These are phyloP conservation scores for Aspergillus chevalieri DNA, from an alignment of 2,329 filamentous ascomycete species.

Conservation along the genomic window DNA sequence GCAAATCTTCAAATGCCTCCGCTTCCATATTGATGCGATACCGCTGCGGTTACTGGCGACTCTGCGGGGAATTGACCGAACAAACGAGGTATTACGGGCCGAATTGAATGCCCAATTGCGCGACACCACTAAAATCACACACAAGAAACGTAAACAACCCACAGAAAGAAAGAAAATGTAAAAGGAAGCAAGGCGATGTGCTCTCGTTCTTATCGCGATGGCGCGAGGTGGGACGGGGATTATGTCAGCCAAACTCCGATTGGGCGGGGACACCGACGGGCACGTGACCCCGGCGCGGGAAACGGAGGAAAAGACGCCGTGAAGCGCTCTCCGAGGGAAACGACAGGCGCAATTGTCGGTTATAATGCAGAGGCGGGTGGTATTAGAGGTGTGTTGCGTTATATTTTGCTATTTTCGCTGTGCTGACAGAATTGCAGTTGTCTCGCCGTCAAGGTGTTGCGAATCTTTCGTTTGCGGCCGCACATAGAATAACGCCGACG, in stretches of 20 bases:
- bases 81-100: slow-evolving; percentile 2
- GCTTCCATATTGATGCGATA: slow-evolving; percentile 22
- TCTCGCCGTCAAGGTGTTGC: slow-evolving; percentile 33
- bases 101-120: neutral
- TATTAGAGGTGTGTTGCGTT: slow-evolving; percentile 22
- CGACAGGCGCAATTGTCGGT: slow-evolving; percentile 3
- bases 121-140: neutral
- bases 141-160: neutral
- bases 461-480: slow-evolving; percentile 31
- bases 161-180: slow-evolving; percentile 1
- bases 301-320: slow-evolving; percentile 12
- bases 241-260: slow-evolving; percentile 18
- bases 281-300: slow-evolving; percentile 19
- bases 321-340: slow-evolving; percentile 11
- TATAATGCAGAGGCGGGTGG: slow-evolving; percentile 31
- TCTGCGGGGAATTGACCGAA: neutral
- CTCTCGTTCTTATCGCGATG: slow-evolving; percentile 5
- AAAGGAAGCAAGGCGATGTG: neutral
- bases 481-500: slow-evolving; percentile 16
- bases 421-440: slow-evolving; percentile 19
- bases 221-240: slow-evolving; percentile 6
- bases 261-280: slow-evolving; percentile 23
- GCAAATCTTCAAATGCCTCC: slow-evolving; percentile 31
- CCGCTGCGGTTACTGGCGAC: neutral
- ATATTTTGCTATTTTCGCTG: neutral